Percentiles rank a stretch among this genome's conserved stretches.
phyloP scores from a whole-genome alignment of 805 yeast genomes.

The Saturnispora quitensis region DNA sequence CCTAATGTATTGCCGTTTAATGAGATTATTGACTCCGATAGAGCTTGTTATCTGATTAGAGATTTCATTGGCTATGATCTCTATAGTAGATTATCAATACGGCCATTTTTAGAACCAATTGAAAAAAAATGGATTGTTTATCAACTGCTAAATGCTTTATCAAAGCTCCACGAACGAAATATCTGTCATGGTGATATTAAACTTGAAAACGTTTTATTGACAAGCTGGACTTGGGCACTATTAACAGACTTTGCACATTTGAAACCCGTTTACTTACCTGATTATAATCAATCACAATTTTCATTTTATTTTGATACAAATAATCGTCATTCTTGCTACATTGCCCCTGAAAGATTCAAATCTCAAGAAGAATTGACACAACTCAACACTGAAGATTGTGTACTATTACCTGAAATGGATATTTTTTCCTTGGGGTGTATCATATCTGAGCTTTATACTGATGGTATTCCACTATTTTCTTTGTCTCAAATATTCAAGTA shows the following conservation, averaged over 20 bases:
- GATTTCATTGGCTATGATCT: constrained; percentile 71
- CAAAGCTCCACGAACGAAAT: constrained; percentile 50
- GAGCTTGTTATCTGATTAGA: constrained; percentile 86
- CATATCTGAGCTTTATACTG: constrained; percentile 79
- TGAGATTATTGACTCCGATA: constrained; percentile 71
- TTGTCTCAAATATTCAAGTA: constrained; percentile 82
- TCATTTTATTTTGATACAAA: constrained; percentile 90
- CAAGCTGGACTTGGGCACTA: constrained; percentile 82
- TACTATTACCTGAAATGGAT: constrained; percentile 62
- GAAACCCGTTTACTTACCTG: constrained; percentile 82
- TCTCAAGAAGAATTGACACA: constrained; percentile 20
- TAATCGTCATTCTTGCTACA: constrained; percentile 74
- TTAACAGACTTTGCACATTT: constrained; percentile 76
- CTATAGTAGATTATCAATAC: constrained; percentile 77
- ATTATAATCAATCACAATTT: constrained; percentile 86
- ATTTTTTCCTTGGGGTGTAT: constrained; percentile 79
- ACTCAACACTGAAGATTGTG: constrained; percentile 14
- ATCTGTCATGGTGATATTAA: constrained; percentile 87
- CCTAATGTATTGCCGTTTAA: constrained; percentile 65
- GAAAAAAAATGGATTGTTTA: constrained; percentile 82
- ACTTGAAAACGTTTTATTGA: constrained; percentile 77
- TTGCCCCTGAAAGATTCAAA: constrained; percentile 88
- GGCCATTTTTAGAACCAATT: constrained; percentile 76
- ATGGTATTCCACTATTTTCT: constrained; percentile 81
- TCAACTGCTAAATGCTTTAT: constrained; percentile 61